Evolutionary conservation across 2,329 filamentous ascomycete species (phyloP).

Genomic region (Ploettnerulaceae sp.): DNA sequence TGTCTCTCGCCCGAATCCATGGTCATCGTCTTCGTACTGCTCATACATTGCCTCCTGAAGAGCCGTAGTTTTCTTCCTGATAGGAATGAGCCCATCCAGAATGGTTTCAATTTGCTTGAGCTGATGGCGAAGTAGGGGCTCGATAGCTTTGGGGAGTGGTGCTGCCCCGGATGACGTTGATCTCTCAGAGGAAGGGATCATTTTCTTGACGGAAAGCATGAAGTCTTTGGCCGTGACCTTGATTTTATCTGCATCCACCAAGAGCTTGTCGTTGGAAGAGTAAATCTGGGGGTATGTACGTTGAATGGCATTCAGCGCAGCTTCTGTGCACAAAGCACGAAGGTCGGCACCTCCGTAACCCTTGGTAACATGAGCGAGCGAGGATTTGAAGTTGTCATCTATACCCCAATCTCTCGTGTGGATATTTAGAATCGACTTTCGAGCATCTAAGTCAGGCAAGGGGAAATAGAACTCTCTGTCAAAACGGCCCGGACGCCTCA

Average conservation of each 20-base stretch:
- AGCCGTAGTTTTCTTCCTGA: conserved; percentile 80
- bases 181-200: conserved; percentile 90
- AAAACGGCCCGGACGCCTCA: conserved; percentile 89
- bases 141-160: conserved; percentile 72
- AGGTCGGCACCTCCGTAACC: conserved; percentile 96
- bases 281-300: conserved; percentile 96
- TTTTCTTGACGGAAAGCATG: conserved; percentile 93
- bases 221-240: conserved; percentile 89
- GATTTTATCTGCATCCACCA: conserved; percentile 82
- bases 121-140: conserved; percentile 73
- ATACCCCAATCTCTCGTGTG: conserved; percentile 94
- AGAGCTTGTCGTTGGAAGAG: conserved; percentile 78
- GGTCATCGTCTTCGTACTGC: conserved; percentile 74
- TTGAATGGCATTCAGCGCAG: conserved; percentile 91
- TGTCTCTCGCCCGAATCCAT: conserved; percentile 80
- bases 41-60: conserved; percentile 92
- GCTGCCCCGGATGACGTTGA: conserved; percentile 80
- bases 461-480: conserved; percentile 98
- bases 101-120: conserved; percentile 63
- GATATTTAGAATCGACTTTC: conserved; percentile 86
- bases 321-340: conserved; percentile 90
- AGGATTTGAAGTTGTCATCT: conserved; percentile 70
- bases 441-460: conserved; percentile 72
- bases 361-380: conserved; percentile 83
- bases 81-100: conserved; percentile 73